These are phyloP conservation scores for Puccinia polysora DNA, from an alignment of 1,284 basidiomycete genomes.

Conservation along the genomic window DNA sequence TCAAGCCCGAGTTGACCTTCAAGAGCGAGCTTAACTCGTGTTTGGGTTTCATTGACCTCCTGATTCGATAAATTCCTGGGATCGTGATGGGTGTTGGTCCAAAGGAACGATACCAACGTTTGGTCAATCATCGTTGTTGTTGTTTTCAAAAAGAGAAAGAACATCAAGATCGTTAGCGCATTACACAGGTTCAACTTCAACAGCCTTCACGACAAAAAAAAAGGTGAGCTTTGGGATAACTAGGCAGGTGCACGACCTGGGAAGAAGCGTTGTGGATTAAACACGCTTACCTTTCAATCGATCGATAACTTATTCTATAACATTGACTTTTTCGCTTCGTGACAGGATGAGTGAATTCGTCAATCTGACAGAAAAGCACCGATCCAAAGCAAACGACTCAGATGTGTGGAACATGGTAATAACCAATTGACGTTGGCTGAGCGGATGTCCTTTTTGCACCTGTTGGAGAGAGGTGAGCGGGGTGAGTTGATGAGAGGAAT, in stretches of 20 bases:
- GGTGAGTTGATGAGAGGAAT: background rate
- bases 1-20: conserved; percentile 56
- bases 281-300: conserved; percentile 78
- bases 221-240: background rate
- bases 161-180: background rate
- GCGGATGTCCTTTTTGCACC: too few species aligned
- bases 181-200: background rate
- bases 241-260: background rate
- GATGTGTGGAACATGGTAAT: background rate
- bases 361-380: conserved; percentile 57
- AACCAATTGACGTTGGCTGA: too few species aligned
- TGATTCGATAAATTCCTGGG: conserved; percentile 78
- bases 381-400: background rate
- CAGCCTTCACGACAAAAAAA: background rate
- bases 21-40: conserved; percentile 55
- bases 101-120: too few species aligned
- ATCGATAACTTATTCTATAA: conserved; percentile 89
- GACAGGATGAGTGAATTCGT: conserved; percentile 86
- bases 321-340: conserved; percentile 73
- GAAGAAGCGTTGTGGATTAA: conserved; percentile 4
- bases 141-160: too few species aligned
- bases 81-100: background rate
- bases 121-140: too few species aligned
- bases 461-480: background rate
- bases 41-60: conserved; percentile 76